These are phyloP conservation scores for Sesbania bispinosa DNA, from an alignment of 306 rosid species.

Conservation along the genomic window DNA sequence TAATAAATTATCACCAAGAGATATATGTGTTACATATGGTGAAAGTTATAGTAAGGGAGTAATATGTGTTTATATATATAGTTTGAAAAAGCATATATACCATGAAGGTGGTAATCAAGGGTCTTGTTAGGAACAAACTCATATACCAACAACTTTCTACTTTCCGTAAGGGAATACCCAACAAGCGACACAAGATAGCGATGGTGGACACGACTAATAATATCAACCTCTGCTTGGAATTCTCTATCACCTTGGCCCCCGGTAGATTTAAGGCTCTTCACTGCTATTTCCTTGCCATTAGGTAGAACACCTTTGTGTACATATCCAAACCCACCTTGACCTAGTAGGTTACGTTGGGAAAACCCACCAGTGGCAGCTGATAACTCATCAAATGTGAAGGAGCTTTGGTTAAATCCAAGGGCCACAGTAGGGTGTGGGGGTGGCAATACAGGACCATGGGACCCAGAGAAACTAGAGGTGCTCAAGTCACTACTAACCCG, in stretches of 20 bases:
- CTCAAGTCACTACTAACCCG: conserved; percentile 37
- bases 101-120: conserved; percentile 77
- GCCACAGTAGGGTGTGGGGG: conserved; percentile 76
- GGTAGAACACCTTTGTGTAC: conserved; percentile 85
- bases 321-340: conserved; percentile 83
- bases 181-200: conserved; percentile 91
- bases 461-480: conserved; percentile 53
- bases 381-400: conserved; percentile 65
- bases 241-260: conserved; percentile 73
- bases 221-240: conserved; percentile 79
- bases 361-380: conserved; percentile 61
- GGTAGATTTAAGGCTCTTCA: conserved; percentile 67
- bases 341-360: conserved; percentile 44
- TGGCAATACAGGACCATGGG: conserved; percentile 50
- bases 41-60: too few relatives aligned
- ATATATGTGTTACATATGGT: too few relatives aligned
- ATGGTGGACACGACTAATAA: conserved; percentile 88
- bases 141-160: conserved; percentile 53
- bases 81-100: conserved; percentile 29
- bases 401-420: conserved; percentile 67
- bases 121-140: conserved; percentile 85
- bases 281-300: conserved; percentile 85
- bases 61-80: too few relatives aligned
- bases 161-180: conserved; percentile 61
- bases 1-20: too few relatives aligned